phyloP scores from a whole-genome alignment of 768 basidiomycete species.

The Serendipita indica region DNA sequence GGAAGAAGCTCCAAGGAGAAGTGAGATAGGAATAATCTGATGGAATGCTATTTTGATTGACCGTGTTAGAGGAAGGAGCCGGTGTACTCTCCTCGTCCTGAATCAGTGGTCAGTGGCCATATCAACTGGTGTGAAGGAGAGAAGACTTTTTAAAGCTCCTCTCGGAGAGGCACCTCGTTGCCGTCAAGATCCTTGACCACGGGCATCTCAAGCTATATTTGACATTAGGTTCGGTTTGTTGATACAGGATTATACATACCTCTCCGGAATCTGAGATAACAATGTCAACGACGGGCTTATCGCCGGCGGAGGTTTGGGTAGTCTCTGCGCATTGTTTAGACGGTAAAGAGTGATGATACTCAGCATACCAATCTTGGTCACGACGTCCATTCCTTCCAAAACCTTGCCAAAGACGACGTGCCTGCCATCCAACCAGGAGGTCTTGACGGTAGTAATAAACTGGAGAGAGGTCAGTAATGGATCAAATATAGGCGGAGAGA shows the following conservation, averaged over 20 bases:
- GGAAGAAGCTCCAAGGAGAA: slow-evolving; percentile 18
- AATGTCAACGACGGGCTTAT: slow-evolving; percentile 66
- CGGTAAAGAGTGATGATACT: slow-evolving; percentile 18
- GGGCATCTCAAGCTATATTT: slow-evolving; percentile 32
- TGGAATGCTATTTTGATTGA: slow-evolving; percentile 11
- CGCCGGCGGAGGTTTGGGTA: slow-evolving; percentile 49
- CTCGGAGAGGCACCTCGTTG: slow-evolving; percentile 84
- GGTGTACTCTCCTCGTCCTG: slow-evolving; percentile 16
- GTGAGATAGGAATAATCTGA: slow-evolving; percentile 15
- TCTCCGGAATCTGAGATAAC: slow-evolving; percentile 78
- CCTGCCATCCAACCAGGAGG: slow-evolving; percentile 81
- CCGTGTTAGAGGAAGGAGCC: slow-evolving; percentile 11
- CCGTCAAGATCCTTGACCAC: slow-evolving; percentile 35
- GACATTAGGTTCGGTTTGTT: slow-evolving; percentile 5
- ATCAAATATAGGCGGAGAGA: background rate
- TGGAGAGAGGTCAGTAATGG: slow-evolving; percentile 44
- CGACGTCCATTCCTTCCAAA: slow-evolving; percentile 81
- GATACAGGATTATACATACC: slow-evolving; percentile 29
- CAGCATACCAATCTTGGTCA: slow-evolving; percentile 51
- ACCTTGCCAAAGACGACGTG: slow-evolving; percentile 90
- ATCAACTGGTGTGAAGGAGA: slow-evolving; percentile 9
- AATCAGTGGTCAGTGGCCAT: slow-evolving; percentile 21
- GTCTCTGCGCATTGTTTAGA: slow-evolving; percentile 42
- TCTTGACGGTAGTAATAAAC: slow-evolving; percentile 86
- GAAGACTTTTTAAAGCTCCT: slow-evolving; percentile 54